These are phyloP conservation scores for Ascochyta clinopodiicola DNA, from an alignment of 2,329 filamentous ascomycete genomes.

Conservation along the genomic window DNA sequence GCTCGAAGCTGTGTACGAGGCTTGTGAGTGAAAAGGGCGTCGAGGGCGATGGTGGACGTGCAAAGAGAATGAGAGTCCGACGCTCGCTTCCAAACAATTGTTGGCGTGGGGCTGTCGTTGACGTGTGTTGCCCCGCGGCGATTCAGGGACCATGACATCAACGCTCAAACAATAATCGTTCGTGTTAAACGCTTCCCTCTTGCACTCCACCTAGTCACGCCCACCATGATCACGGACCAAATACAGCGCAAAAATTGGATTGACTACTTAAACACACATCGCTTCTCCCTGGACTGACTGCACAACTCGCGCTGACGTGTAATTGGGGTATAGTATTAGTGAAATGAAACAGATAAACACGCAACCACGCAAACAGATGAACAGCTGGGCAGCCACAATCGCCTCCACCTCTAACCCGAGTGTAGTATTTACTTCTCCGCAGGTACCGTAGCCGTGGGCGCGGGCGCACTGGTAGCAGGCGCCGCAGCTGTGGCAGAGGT, in stretches of 20 bases:
- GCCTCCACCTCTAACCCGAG: neutral
- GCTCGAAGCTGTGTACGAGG: neutral
- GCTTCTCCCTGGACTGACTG: neutral
- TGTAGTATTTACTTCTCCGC: slow-evolving; percentile 7
- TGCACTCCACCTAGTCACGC: neutral
- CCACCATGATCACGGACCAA: too few relatives aligned
- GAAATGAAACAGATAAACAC: slow-evolving; percentile 22
- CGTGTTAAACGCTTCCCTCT: neutral
- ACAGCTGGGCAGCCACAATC: too few relatives aligned
- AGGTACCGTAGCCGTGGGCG: slow-evolving; percentile 19
- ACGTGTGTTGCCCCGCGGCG: slow-evolving; percentile 32
- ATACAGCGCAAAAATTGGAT: neutral
- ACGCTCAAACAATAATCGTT: neutral
- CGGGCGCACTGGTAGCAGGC: slow-evolving; percentile 20
- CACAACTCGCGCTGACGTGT: slow-evolving; percentile 20
- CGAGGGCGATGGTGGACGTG: too few relatives aligned
- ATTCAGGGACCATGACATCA: slow-evolving; percentile 17
- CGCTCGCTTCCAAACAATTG: neutral
- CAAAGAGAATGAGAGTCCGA: neutral
- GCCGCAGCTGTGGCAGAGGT: slow-evolving; percentile 20
- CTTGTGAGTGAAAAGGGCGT: too few relatives aligned
- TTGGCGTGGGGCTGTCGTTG: slow-evolving; percentile 24
- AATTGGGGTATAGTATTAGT: slow-evolving; percentile 46
- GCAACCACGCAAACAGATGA: neutral
- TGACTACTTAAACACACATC: slow-evolving; percentile 6